Evolutionary conservation across 2,329 filamentous ascomycete genomes (phyloP).

Genomic region (Orbilia quercus): DNA sequence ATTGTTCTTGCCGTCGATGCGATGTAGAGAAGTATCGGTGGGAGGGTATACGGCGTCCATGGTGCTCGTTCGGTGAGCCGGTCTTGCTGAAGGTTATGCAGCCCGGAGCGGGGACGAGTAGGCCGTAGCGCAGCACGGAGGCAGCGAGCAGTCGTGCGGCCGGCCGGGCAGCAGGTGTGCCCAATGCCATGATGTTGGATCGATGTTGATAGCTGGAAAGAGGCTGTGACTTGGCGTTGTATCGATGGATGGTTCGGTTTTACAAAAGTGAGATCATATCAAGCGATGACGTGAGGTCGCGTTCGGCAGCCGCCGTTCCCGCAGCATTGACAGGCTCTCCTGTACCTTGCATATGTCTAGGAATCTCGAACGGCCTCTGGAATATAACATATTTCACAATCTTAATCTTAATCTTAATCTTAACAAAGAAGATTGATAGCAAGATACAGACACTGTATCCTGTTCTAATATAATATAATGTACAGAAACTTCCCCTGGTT

Average conservation of each 20-base stretch:
- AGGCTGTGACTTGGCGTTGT: background rate
- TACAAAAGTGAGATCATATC: background rate
- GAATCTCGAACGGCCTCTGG: slow-evolving; percentile 8
- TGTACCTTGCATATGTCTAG: slow-evolving; percentile 39
- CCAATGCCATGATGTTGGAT: slow-evolving; percentile 29
- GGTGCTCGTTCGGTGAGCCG: background rate
- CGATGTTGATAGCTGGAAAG: background rate
- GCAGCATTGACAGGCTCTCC: background rate
- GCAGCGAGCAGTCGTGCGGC: slow-evolving; percentile 43
- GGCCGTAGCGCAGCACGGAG: slow-evolving; percentile 46
- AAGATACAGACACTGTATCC: background rate
- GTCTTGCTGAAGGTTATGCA: slow-evolving; percentile 36
- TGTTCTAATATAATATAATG: too few relatives aligned
- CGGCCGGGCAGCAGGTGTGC: slow-evolving; percentile 30
- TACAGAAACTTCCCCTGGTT: background rate
- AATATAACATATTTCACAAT: too few relatives aligned
- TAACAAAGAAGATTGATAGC: too few relatives aligned
- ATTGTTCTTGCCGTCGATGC: slow-evolving; percentile 9
- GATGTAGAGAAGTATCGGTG: slow-evolving; percentile 20
- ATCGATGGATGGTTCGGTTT: background rate
- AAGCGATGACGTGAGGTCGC: background rate
- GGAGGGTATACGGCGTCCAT: background rate
- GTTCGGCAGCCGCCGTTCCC: background rate
- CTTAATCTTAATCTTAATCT: too few relatives aligned
- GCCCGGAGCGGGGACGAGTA: slow-evolving; percentile 49